Conservation (phyloP, 1,139 yeast species). For the Debaryomyces fabryi region DNA sequence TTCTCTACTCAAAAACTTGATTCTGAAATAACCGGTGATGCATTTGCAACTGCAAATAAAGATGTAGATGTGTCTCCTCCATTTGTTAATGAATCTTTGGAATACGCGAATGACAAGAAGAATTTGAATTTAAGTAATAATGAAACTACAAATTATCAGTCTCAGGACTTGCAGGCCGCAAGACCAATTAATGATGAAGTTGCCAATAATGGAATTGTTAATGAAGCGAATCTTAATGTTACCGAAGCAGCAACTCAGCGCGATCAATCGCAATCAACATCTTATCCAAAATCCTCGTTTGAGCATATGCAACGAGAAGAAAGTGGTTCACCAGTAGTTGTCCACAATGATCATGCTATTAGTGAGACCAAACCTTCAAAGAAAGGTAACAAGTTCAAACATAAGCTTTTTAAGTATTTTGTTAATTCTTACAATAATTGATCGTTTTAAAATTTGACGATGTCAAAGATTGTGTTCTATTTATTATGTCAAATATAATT, state of each 20-base stretch:
- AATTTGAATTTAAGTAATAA: neutral
- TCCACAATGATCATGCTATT: neutral
- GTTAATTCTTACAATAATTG: slow-evolving; percentile 33
- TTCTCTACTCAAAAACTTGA: neutral
- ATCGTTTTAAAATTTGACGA: neutral
- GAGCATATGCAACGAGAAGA: neutral
- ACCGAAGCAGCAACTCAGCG: neutral
- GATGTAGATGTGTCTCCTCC: neutral
- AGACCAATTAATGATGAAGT: neutral
- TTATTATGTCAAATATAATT: neutral
- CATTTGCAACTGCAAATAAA: neutral
- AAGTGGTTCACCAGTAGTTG: neutral
- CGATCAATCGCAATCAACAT: neutral
- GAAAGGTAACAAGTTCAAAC: slow-evolving; percentile 32
- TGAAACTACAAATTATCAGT: neutral
- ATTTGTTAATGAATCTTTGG: neutral
- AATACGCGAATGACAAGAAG: neutral
- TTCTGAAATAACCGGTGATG: neutral
- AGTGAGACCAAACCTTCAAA: slow-evolving; percentile 11
- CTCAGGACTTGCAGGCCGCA: neutral
- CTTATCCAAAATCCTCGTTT: neutral
- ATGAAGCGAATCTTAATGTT: neutral
- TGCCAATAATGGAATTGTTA: neutral
- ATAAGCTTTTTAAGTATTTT: slow-evolving; percentile 39
- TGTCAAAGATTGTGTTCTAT: neutral